Evolutionary conservation across 768 basidiomycete genomes (phyloP).

Genomic region (Grammothele lineata): DNA sequence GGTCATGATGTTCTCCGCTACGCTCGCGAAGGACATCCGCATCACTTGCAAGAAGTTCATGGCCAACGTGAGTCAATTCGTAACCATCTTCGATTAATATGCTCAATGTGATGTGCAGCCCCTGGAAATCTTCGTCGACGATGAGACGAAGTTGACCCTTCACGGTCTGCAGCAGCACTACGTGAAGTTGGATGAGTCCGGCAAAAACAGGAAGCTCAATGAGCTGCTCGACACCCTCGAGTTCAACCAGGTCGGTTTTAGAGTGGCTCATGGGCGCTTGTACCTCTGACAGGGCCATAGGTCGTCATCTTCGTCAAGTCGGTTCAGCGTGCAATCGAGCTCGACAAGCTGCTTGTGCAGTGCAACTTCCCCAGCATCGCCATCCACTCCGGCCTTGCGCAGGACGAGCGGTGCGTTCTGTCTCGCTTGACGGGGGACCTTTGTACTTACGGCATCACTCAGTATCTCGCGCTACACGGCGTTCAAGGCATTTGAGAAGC

Average conservation of each 20-base stretch:
- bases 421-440: not conserved
- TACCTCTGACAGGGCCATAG: no score
- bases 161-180: constrained; percentile 99
- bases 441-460: constrained; percentile 8
- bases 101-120: no score
- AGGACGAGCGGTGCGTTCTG: constrained; percentile 84
- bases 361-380: constrained; percentile 99
- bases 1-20: constrained; percentile 99
- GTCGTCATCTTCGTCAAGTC: constrained; percentile 99
- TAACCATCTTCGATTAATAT: constrained; percentile 99
- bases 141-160: constrained; percentile 96
- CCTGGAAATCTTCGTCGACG: constrained; percentile 98
- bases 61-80: constrained; percentile 95
- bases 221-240: constrained; percentile 93
- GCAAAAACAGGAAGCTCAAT: constrained; percentile 96
- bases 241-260: constrained; percentile 99
- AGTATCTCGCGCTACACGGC: constrained; percentile 95
- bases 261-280: no score
- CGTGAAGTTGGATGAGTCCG: constrained; percentile 91
- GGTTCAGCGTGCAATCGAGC: constrained; percentile 91
- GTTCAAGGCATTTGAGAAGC: constrained; percentile 99
- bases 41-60: constrained; percentile 99
- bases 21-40: constrained; percentile 93
- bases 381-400: constrained; percentile 91
- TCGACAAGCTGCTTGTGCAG: constrained; percentile 92